A percentile compares a stretch with the other conserved stretches of the same genome.
These are phyloP conservation scores for Saccharomyces uvarum DNA, from an alignment of 1,139 yeast species.

Conservation along the genomic window DNA sequence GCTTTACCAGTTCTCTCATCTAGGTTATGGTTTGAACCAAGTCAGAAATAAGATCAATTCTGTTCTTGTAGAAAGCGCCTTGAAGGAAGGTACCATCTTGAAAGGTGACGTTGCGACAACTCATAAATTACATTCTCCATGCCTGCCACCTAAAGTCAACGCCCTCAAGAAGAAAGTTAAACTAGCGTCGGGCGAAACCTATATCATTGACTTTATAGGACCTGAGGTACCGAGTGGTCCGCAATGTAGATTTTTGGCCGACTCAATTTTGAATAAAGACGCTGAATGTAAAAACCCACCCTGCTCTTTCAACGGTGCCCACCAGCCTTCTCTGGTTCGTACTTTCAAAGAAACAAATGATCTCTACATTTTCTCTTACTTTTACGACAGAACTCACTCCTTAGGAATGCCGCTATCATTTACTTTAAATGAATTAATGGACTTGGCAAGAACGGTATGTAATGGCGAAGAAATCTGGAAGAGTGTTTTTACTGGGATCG, in stretches of 20 bases:
- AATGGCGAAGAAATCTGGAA: constrained; percentile 71
- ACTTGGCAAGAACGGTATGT: constrained; percentile 78
- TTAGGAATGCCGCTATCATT: constrained; percentile 90
- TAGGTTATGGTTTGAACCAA: constrained; percentile 92
- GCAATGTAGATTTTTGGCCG: constrained; percentile 83
- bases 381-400: constrained; percentile 89
- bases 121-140: constrained; percentile 59
- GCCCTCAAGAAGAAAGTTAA: constrained; percentile 53
- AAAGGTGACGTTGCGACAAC: constrained; percentile 38
- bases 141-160: constrained; percentile 69
- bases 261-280: constrained; percentile 74
- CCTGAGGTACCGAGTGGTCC: constrained; percentile 53
- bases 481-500: constrained; percentile 48
- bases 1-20: constrained; percentile 90
- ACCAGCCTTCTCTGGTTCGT: constrained; percentile 81
- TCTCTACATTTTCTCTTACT: constrained; percentile 83
- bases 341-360: constrained; percentile 67
- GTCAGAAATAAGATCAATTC: constrained; percentile 79
- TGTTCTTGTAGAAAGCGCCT: constrained; percentile 45
- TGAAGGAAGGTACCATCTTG: constrained; percentile 36
- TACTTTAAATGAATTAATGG: constrained; percentile 74
- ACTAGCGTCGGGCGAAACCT: constrained; percentile 41
- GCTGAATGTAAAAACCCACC: constrained; percentile 65
- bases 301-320: constrained; percentile 93
- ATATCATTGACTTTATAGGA: constrained; percentile 67